Conservation (phyloP, 352 stramenopile species). For the Phytophthora ohioensis region DNA sequence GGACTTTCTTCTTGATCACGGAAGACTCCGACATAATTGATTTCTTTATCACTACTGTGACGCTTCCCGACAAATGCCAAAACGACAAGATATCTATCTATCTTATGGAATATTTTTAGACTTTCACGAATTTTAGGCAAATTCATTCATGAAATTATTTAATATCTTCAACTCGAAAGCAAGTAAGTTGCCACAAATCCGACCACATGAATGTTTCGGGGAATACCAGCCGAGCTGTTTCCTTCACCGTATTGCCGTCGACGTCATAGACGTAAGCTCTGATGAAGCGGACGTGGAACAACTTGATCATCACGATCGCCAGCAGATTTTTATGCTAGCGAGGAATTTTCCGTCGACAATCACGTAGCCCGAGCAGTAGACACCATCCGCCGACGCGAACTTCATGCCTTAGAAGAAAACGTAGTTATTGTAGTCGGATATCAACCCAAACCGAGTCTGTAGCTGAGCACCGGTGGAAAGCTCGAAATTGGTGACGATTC, state of each 20-base stretch:
- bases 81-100: background rate
- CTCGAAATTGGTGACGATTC: slow-evolving; percentile 41
- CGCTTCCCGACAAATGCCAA: background rate
- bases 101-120: background rate
- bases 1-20: slow-evolving; percentile 37
- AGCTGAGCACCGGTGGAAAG: slow-evolving; percentile 37
- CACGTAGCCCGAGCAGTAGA: slow-evolving; percentile 49
- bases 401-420: slow-evolving; percentile 51
- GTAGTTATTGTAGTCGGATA: slow-evolving; percentile 52
- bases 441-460: slow-evolving; percentile 39
- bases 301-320: slow-evolving; percentile 44
- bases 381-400: slow-evolving; percentile 45
- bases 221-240: slow-evolving; percentile 38
- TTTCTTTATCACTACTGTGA: background rate
- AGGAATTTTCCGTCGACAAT: slow-evolving; percentile 49
- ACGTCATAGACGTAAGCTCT: slow-evolving; percentile 46
- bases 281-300: slow-evolving; percentile 20
- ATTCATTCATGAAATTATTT: background rate
- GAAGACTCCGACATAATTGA: slow-evolving; percentile 21
- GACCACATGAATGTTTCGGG: slow-evolving; percentile 42
- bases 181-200: slow-evolving; percentile 36
- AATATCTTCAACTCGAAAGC: slow-evolving; percentile 1
- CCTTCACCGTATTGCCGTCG: slow-evolving; percentile 43
- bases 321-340: slow-evolving; percentile 40
- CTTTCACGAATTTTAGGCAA: background rate